These are phyloP conservation scores for Cryomyces minteri DNA, from an alignment of 495 filamentous ascomycete species.

Conservation along the genomic window DNA sequence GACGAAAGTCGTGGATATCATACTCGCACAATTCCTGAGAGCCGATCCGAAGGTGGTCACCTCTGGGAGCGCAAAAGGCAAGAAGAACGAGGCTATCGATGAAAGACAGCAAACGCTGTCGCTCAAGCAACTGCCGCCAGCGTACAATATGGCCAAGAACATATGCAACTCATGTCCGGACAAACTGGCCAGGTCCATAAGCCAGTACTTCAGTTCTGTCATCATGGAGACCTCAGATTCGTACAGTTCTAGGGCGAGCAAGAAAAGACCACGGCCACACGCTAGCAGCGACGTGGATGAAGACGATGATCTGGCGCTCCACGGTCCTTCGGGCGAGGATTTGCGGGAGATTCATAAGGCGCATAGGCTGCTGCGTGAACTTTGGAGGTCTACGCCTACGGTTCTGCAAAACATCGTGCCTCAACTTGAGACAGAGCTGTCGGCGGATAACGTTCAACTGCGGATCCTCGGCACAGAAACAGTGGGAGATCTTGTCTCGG, in stretches of 20 bases:
- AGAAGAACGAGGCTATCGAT: slow-evolving; percentile 41
- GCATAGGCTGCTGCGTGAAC: slow-evolving; percentile 71
- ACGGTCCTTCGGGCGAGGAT: slow-evolving; percentile 59
- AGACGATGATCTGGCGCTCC: slow-evolving; percentile 47
- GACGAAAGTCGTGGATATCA: slow-evolving; percentile 70
- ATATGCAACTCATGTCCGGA: slow-evolving; percentile 83
- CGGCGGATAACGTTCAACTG: slow-evolving; percentile 72
- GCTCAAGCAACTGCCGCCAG: slow-evolving; percentile 69
- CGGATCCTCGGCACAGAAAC: slow-evolving; percentile 81
- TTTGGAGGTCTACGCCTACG: slow-evolving; percentile 81
- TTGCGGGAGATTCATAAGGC: slow-evolving; percentile 76
- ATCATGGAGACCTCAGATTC: slow-evolving; percentile 66
- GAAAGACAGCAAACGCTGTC: slow-evolving; percentile 63
- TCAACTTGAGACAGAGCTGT: slow-evolving; percentile 81
- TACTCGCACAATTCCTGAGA: slow-evolving; percentile 87
- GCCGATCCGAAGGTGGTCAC: slow-evolving; percentile 45
- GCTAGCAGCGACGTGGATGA: slow-evolving; percentile 29
- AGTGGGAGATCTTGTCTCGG: slow-evolving; percentile 80
- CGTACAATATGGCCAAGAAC: slow-evolving; percentile 89
- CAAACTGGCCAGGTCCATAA: slow-evolving; percentile 83
- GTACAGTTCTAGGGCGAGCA: slow-evolving; percentile 17
- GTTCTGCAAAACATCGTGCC: slow-evolving; percentile 88
- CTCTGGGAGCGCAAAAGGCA: slow-evolving; percentile 22
- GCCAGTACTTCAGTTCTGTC: slow-evolving; percentile 93
- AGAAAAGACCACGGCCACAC: slow-evolving; percentile 22